These are phyloP conservation scores for Massospora cicadina DNA, from an alignment of 371 early-diverging fungal species.

Conservation along the genomic window DNA sequence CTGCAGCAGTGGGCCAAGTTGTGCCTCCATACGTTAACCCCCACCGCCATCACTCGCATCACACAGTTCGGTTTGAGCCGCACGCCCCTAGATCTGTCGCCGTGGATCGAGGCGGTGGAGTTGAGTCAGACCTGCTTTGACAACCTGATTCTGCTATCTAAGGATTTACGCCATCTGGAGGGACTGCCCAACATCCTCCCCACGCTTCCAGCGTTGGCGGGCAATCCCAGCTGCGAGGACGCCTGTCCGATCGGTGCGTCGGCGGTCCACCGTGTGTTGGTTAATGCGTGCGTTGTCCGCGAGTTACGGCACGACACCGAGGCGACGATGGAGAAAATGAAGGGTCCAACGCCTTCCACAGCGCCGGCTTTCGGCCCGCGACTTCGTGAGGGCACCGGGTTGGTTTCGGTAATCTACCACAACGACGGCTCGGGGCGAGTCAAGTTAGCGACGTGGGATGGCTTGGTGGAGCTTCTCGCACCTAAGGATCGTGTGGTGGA, in stretches of 20 bases:
- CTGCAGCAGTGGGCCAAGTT: constrained; percentile 2
- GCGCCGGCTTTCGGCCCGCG: background rate
- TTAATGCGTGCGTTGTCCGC: background rate
- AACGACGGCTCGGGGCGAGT: background rate
- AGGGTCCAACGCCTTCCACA: background rate
- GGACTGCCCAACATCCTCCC: background rate
- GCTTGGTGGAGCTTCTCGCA: background rate
- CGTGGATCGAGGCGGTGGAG: background rate
- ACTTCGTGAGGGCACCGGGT: background rate
- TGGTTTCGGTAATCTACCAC: background rate
- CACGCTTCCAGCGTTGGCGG: background rate
- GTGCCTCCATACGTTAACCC: background rate
- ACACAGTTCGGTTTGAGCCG: background rate
- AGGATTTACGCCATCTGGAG: background rate
- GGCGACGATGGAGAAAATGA: background rate
- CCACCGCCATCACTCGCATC: background rate
- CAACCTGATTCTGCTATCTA: background rate
- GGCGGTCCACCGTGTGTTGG: background rate
- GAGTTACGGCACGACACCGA: background rate
- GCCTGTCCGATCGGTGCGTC: background rate
- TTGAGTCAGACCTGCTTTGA: background rate
- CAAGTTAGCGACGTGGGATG: constrained; percentile 3
- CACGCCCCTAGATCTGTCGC: background rate
- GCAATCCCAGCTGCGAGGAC: background rate
- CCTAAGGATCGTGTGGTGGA: background rate